These are phyloP conservation scores for thale cress (Arabidopsis thaliana) DNA, from an alignment of 345 rosid genomes.

Conservation along the genomic window DNA sequence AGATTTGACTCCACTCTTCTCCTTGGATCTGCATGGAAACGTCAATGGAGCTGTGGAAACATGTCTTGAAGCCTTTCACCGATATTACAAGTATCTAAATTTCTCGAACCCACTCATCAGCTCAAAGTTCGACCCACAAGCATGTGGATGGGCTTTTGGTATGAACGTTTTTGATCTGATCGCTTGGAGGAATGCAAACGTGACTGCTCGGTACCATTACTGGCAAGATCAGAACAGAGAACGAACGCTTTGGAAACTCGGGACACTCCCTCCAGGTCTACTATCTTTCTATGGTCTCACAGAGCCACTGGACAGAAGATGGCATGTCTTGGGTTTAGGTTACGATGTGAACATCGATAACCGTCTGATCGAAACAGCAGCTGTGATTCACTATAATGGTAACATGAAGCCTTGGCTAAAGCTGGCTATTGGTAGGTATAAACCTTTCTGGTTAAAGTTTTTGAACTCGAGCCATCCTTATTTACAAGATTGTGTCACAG, in stretches of 20 bases:
- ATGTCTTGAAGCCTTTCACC: constrained; percentile 95
- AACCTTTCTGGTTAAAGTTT: constrained; percentile 88
- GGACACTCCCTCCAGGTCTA: constrained; percentile 94
- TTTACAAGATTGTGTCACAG: constrained; percentile 64
- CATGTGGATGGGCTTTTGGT: constrained; percentile 99
- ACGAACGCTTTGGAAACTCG: constrained; percentile 85
- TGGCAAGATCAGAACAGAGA: constrained; percentile 88
- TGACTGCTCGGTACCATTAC: constrained; percentile 78
- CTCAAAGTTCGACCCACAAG: constrained; percentile 96
- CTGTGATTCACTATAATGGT: constrained; percentile 95
- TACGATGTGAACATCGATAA: constrained; percentile 81
- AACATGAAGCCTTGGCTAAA: constrained; percentile 98
- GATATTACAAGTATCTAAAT: constrained; percentile 91
- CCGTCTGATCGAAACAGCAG: constrained; percentile 90
- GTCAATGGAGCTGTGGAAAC: constrained; percentile 99
- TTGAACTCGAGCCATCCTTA: constrained; percentile 81
- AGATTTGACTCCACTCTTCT: constrained; percentile 88
- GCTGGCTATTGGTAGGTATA: constrained; percentile 79
- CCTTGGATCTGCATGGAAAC: constrained; percentile 92
- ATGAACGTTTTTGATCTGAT: constrained; percentile 90
- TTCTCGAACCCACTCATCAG: constrained; percentile 90
- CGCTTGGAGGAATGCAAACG: constrained; percentile 93
- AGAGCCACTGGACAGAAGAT: constrained; percentile 97
- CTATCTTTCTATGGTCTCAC: constrained; percentile 91
- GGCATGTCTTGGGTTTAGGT: constrained; percentile 98